phyloP scores from a whole-genome alignment of 192 early-diverging fungal species.

The Entomortierella lignicola region DNA sequence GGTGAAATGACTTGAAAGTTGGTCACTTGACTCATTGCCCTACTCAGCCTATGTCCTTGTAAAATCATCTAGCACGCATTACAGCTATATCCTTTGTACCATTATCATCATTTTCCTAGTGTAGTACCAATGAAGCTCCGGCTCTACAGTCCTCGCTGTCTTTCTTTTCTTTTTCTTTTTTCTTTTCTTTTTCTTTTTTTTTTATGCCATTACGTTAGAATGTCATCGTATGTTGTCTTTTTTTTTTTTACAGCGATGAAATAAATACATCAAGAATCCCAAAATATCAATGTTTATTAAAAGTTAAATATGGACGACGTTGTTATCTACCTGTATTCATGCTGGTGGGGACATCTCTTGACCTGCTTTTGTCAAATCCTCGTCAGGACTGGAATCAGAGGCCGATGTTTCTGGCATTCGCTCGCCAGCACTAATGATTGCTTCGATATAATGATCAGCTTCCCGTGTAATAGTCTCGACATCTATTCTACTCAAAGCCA shows the following conservation, averaged over 20 bases:
- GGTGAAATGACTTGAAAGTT: too few relatives aligned
- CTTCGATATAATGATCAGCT: conserved; percentile 37
- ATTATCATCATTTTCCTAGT: conserved; percentile 7
- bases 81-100: not conserved
- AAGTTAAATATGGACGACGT: too few relatives aligned
- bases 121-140: not conserved
- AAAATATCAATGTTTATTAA: too few relatives aligned
- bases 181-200: conserved; percentile 9
- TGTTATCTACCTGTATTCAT: too few relatives aligned
- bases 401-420: not conserved
- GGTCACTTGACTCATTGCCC: not conserved
- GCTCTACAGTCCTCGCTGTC: too few relatives aligned
- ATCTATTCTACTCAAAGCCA: conserved; percentile 47
- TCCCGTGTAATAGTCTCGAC: conserved; percentile 34
- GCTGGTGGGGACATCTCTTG: not conserved
- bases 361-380: conserved; percentile 13
- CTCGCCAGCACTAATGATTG: conserved; percentile 32
- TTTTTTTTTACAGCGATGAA: too few relatives aligned
- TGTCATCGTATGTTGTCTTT: too few relatives aligned
- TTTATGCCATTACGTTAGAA: too few relatives aligned
- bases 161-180: too few relatives aligned
- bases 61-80: not conserved
- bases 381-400: not conserved
- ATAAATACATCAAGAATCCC: too few relatives aligned
- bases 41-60: not conserved